A percentile compares a stretch with the other conserved stretches of the same genome.
Conservation (phyloP, 805 yeast species). For the Candida rishiriensis region DNA sequence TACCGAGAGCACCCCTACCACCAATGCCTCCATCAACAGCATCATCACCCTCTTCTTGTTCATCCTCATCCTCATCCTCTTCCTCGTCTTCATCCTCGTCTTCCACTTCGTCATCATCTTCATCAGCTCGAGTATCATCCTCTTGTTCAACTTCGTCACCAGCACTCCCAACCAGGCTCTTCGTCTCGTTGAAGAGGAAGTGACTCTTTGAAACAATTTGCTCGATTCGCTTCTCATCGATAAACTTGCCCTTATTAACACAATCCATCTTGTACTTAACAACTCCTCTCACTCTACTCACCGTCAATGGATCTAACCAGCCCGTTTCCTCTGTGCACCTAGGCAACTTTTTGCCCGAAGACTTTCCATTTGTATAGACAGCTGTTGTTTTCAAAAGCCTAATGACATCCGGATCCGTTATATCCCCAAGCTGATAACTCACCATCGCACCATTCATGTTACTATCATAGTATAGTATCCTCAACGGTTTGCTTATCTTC, state of each 20-base stretch:
- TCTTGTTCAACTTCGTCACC: slow-evolving; percentile 33
- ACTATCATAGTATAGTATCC: slow-evolving; percentile 67
- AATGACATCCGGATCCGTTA: slow-evolving; percentile 59
- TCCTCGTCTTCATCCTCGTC: slow-evolving; percentile 18
- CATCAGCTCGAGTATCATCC: slow-evolving; percentile 28
- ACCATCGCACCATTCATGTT: slow-evolving; percentile 60
- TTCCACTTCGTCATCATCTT: slow-evolving; percentile 23
- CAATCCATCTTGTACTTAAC: slow-evolving; percentile 68
- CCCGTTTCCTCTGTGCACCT: slow-evolving; percentile 64
- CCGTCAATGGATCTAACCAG: slow-evolving; percentile 65
- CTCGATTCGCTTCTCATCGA: slow-evolving; percentile 38
- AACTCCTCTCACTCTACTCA: slow-evolving; percentile 62
- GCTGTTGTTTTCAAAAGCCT: slow-evolving; percentile 32
- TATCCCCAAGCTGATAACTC: slow-evolving; percentile 75
- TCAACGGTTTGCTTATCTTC: slow-evolving; percentile 31
- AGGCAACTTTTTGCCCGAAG: slow-evolving; percentile 27
- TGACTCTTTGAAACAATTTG: slow-evolving; percentile 38
- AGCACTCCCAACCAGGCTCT: slow-evolving; percentile 29
- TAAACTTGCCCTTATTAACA: slow-evolving; percentile 46
- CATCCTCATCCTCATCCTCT: slow-evolving; percentile 23
- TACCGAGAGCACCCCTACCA: no score
- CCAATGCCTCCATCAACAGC: not conserved
- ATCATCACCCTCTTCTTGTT: slow-evolving; percentile 14
- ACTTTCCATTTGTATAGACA: no score
- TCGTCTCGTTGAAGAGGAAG: slow-evolving; percentile 24